Base-by-base conservation (phyloP, 1,284 basidiomycete genomes). In the Rhodotorula sp. region DNA sequence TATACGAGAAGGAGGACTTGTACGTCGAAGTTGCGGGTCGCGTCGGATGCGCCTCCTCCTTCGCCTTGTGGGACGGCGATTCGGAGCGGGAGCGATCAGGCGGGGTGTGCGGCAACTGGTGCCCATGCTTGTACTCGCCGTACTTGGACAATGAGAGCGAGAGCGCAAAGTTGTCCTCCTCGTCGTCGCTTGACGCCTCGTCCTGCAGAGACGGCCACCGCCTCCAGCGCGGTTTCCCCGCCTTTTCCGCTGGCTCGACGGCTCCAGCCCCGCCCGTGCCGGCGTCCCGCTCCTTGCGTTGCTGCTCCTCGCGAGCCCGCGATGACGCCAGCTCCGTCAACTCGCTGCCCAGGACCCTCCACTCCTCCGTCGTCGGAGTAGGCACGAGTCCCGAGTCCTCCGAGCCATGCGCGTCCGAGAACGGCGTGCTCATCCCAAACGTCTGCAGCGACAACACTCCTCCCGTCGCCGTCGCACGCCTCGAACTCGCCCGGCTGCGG, bases 301-400 rank as follows among this genome's bases (percentile, higher is more conserved):
- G 24, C n/a, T 59, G 59, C 48, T 66, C 59, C 27, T 61, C 53
- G 55, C 52, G 54, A 29, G 55, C 67, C 15, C 58, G 65, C 62
- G 62, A 30, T 27, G 62, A 67, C 15, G 66, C 73, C 49, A 64
- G 63, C 22, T 66, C 72, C 1, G 71, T 65, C 53, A 65, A 59
- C 29, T 68, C 74, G 5, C 71, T 68, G 4, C 74, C 76, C 19
- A 77, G 54, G 19, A 68, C 67, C 30, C 71, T 44, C 76, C 76
- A 77, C 54, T 77, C 73, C 55, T 66, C 70, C 24, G 70, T 71
- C 68, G 67, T 77, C 57, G 68, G 75, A 29, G 72, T 76, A 64
- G 62, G 67, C 48, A 76, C 72, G 63, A 72, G 65, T 10, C 65
- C 72, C 15, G 52, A 57, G 17, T 66, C 63, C 3, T 49, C 59